Base-by-base conservation (phyloP, 495 filamentous ascomycete species). In the Cudoniella acicularis region DNA sequence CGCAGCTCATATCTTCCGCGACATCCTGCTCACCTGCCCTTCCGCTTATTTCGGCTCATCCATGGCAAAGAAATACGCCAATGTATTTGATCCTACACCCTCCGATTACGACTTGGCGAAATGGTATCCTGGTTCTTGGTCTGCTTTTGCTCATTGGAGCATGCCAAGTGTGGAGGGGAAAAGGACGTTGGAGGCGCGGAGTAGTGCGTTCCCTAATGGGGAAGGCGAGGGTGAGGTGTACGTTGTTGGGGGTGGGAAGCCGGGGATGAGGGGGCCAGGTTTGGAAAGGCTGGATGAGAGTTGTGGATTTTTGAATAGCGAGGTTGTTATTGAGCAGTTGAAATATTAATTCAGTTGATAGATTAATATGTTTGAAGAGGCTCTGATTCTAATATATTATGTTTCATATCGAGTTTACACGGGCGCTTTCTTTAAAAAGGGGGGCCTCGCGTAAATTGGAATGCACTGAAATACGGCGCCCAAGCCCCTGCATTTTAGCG, bases 21-120 rank as follows among this genome's bases (percentile, higher is more conserved):
- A 80, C 55, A 68, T 79, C 49, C 62, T 72, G 57, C 75, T 80
- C 59, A 70, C 69, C 3, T 80, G 77, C 52, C 77, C 75, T n/a
- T 62, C 73, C 0, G 57, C 77, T 4, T 67, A 72, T 43, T 77
- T 75, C 61, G 69, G 65, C 0, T 66, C 66, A 58, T 67, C 70
- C 22, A 72, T 75, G 50, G 63, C 69, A 4, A 67, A 67, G 17
- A 64, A 65, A 17, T 70, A 67, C 25, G 55, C 54, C 40, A 17
- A 55, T 25, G 16, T 8, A 17, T 69, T 70, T 47, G 51, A 57
- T 3, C 61, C 67, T 3, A 58, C 64, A 2, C 17, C 49, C 3
- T 49, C 55, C 24, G 71, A 73, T 49, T 67, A 70, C 25, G 52
- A 42, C 1, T 63, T 74, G 0, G 61, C 48, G 43, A 53, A 51